These are phyloP conservation scores for Rhodomyrtus psidioides DNA, from an alignment of 441 rosid species.

Conservation along the genomic window DNA sequence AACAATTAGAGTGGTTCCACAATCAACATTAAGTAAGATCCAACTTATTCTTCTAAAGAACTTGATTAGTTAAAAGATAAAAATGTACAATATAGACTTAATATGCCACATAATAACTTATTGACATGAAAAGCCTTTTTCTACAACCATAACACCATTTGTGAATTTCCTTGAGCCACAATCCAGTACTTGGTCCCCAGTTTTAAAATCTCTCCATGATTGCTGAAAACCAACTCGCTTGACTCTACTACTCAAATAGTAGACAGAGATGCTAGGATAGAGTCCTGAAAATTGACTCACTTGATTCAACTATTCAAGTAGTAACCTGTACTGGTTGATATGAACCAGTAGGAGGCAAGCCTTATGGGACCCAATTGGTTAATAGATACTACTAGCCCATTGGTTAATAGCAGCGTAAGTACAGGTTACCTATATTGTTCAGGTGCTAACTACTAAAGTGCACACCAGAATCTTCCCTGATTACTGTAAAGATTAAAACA, in stretches of 20 bases:
- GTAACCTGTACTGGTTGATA: too few species aligned
- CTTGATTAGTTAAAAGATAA: background rate
- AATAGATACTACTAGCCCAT: background rate
- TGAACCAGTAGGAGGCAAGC: too few species aligned
- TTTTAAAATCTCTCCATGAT: background rate
- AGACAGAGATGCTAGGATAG: background rate
- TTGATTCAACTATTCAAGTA: background rate
- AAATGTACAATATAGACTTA: background rate
- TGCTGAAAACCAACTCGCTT: background rate
- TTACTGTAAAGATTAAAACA: background rate
- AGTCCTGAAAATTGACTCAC: background rate
- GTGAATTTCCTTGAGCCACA: background rate
- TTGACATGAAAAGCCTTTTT: background rate
- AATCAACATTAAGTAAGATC: background rate
- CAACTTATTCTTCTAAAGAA: background rate
- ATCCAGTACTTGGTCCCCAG: background rate
- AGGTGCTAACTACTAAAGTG: background rate
- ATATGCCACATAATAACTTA: background rate
- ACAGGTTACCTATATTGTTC: background rate
- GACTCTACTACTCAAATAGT: background rate
- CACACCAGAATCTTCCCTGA: background rate
- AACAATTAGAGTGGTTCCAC: background rate
- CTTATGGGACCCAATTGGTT: too few species aligned
- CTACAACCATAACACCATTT: background rate
- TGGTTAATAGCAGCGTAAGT: background rate